These are phyloP conservation scores for Tetrapisispora nanseiensis DNA, from an alignment of 805 yeast genomes.

Conservation along the genomic window DNA sequence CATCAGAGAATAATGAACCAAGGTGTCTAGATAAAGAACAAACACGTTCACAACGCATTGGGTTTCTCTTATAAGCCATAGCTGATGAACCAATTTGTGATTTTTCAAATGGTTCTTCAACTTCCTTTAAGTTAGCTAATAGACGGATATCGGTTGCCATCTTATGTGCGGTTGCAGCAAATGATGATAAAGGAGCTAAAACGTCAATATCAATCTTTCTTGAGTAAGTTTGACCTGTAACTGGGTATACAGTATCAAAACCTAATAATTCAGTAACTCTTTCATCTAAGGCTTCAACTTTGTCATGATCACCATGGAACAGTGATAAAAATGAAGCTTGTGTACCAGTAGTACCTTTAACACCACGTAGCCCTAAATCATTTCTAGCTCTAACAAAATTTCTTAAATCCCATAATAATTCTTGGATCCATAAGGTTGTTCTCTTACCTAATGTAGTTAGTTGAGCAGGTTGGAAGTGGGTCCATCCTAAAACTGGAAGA, in stretches of 20 bases:
- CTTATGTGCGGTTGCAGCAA: slow-evolving; percentile 95
- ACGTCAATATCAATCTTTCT: slow-evolving; percentile 96
- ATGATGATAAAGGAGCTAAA: slow-evolving; percentile 81
- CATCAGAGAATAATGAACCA: slow-evolving; percentile 85
- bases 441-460: slow-evolving; percentile 97
- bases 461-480: slow-evolving; percentile 99
- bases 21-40: slow-evolving; percentile 96
- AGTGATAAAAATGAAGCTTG: slow-evolving; percentile 93
- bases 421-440: slow-evolving; percentile 96
- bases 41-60: slow-evolving; percentile 98
- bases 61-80: slow-evolving; percentile 99
- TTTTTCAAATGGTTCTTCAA: slow-evolving; percentile 97
- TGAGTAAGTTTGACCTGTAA: slow-evolving; percentile 98
- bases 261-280: slow-evolving; percentile 90
- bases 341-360: slow-evolving; percentile 98
- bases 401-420: slow-evolving; percentile 93
- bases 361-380: slow-evolving; percentile 94
- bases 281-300: slow-evolving; percentile 86
- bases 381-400: slow-evolving; percentile 93
- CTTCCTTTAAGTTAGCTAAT: slow-evolving; percentile 91
- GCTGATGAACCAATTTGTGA: slow-evolving; percentile 98
- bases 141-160: slow-evolving; percentile 95
- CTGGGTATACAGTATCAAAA: slow-evolving; percentile 90
- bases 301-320: slow-evolving; percentile 94
- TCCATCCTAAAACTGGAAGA: slow-evolving; percentile 96